Conservation (phyloP, 179 eudicot species). For the Nepenthes alata region DNA sequence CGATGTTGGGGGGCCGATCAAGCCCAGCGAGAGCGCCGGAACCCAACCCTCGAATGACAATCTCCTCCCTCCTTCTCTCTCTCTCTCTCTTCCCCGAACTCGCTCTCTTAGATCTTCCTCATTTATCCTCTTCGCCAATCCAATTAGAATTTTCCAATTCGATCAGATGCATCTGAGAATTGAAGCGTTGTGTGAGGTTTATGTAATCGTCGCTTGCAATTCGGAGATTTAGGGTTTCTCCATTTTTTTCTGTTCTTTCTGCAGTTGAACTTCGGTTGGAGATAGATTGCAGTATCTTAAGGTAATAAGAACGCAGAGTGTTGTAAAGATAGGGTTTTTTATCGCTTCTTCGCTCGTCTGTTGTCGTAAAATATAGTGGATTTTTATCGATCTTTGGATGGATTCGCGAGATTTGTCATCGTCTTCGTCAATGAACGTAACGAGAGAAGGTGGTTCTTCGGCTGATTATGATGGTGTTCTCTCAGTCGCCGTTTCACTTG, state of each 20-base stretch:
- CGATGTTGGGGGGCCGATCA: too few relatives aligned
- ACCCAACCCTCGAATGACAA: background rate
- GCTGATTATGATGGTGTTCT: conserved; percentile 40
- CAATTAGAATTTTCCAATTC: background rate
- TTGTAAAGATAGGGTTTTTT: conserved; percentile 3
- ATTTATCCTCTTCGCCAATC: background rate
- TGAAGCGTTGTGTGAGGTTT: background rate
- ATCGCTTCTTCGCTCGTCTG: background rate
- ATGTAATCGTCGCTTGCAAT: background rate
- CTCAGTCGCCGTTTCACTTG: conserved; percentile 28
- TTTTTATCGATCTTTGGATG: conserved; percentile 33
- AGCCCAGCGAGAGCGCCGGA: too few relatives aligned
- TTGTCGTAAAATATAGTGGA: background rate
- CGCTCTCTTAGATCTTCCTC: background rate
- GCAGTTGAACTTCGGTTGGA: conserved; percentile 8
- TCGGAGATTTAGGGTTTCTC: conserved; percentile 21
- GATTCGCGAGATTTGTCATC: conserved; percentile 39
- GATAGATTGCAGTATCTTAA: conserved; percentile 7
- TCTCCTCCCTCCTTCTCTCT: conserved; percentile 1
- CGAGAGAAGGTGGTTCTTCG: conserved; percentile 15
- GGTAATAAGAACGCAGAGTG: conserved; percentile 1
- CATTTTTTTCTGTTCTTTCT: background rate
- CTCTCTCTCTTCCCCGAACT: conserved; percentile 3
- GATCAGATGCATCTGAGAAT: conserved; percentile 9
- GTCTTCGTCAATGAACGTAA: conserved; percentile 14